Base-by-base conservation (phyloP, 2,329 filamentous ascomycete genomes). In the Aspergillus fumigatus region DNA sequence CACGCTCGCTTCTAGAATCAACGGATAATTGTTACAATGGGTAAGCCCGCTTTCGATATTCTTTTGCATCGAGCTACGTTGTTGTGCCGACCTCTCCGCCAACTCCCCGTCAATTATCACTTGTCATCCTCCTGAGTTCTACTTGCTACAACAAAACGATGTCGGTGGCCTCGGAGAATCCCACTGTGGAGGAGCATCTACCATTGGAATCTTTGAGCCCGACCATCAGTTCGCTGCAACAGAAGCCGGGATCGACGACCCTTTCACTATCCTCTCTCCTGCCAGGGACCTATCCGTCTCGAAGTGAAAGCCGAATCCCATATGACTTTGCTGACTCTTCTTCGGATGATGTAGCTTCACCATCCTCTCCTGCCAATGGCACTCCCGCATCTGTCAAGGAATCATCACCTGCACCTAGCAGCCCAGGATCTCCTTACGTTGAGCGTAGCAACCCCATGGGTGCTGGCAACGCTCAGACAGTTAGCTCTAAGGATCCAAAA, bases 401-500 rank as follows among this genome's bases (percentile, higher is more conserved):
- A 47, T 76, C 77, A 47, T 76, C 77, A 40, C 69, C 71, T 23
- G 71, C 74, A 52, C 73, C 69, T 66, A 82, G 80, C 72, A 81
- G 81, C 69, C 75, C 77, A 52, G 71, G 79, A 32, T 80, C 82
- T 62, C 82, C 82, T 57, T 78, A 79, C 66, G 81, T 83, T 64
- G 81, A 85, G 66, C 80, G 80, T 69, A 83, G 79, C 73, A 84
- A 82, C 71, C 77, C 80, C 48, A 81, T 84, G 78, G 80, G 79
- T 56, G 74, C 76, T 62, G 78, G 75, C 64, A 75, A 74, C 52
- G 74, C 75, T 61, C 84, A 86, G 71, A 87, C 84, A 26, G 82
- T 87, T 66, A 82, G 79, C 71, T 86, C 84, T 52, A 86, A 83
- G 73, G 83, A 87, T 68, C 84, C 84, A 57, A 87, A 87, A 67